Evolutionary conservation across 768 basidiomycete genomes (phyloP).

Genomic region (Agaricus subrufescens): DNA sequence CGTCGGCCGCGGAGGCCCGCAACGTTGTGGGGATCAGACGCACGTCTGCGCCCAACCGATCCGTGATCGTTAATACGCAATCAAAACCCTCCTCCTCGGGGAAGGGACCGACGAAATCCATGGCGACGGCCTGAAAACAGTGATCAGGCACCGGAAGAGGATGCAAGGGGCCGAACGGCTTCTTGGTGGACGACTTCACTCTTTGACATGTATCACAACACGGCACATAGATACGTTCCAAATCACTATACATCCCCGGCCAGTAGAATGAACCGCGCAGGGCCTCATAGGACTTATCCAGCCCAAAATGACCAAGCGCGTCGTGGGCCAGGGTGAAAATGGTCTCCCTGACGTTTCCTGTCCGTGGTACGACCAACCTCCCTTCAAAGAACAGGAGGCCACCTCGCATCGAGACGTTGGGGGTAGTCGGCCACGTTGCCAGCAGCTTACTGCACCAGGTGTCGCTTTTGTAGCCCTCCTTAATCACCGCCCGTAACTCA

Average conservation of each 20-base stretch:
- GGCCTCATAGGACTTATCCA: slow-evolving; percentile 19
- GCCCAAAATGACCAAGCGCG: slow-evolving; percentile 27
- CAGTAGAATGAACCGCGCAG: too few species aligned
- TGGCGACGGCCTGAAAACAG: neutral
- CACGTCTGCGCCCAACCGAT: slow-evolving; percentile 9
- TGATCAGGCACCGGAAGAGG: neutral
- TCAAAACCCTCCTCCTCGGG: neutral
- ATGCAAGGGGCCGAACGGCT: slow-evolving; percentile 26
- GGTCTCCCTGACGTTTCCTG: slow-evolving; percentile 16
- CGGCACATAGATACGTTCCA: slow-evolving; percentile 29
- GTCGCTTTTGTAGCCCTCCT: neutral
- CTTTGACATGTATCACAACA: slow-evolving; percentile 29
- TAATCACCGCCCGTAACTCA: neutral
- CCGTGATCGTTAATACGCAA: slow-evolving; percentile 5
- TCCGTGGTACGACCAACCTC: slow-evolving; percentile 17
- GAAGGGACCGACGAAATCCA: slow-evolving; percentile 10
- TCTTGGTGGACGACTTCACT: slow-evolving; percentile 26
- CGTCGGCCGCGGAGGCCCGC: neutral
- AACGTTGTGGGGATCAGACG: slow-evolving; percentile 1
- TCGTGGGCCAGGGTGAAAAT: slow-evolving; percentile 25
- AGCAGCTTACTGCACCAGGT: neutral
- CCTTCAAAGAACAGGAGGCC: slow-evolving; percentile 20
- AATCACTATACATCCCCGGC: slow-evolving; percentile 1
- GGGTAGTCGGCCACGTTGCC: neutral
- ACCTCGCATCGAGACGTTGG: neutral